Evolutionary conservation across 805 yeast genomes (phyloP), one percentile per base, ranked within the genome.

Genomic region (Barnettozyma vustinii): DNA sequence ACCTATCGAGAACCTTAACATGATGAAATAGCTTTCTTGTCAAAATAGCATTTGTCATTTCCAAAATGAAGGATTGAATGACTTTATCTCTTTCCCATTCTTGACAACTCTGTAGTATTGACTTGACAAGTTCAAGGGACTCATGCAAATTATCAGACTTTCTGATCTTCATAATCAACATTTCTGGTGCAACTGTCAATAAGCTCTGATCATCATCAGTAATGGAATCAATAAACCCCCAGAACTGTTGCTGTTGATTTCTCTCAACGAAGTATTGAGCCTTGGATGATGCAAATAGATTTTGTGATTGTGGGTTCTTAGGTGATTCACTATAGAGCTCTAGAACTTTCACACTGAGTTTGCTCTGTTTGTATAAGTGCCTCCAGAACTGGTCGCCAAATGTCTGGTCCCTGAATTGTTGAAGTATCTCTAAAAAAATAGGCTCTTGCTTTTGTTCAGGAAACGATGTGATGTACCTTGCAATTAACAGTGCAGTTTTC

Each of bases 351-450:
- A 36, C 20, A 6, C 51, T 50, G 15, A 56, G 50, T 5, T 35
- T 21, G 33, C 57, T 46, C 20, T 39, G 42, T 13, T 42, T 32
- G 41, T 52, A 54, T 1, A 57, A 9, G 18, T 46, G 42, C 5
- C 26, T 23, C 61, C 61, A 57, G 36, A 57, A 56, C 3, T 27
- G 42, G 13, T 40, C 3, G 8, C 42, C 48, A 19, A 57, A 47
- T 3, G n/a, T 8, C 21, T 50, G 51, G n/a, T 42, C 33, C 23
- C 37, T n/a, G 21, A 47, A 48, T 10, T 37, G 40, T 2, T 32
- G 3, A 13, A 48, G 25, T 2, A 45, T 27, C 26, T 19, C 27
- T 16, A 32, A 27, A 5, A 51, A 30, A 9, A 33, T 16, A 2
- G 32, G 23, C 20, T 30, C 35, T 26, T 51, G 54, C 7, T 39